These are phyloP conservation scores for Daldinia grandis DNA, from an alignment of 495 filamentous ascomycete genomes.

Conservation along the genomic window DNA sequence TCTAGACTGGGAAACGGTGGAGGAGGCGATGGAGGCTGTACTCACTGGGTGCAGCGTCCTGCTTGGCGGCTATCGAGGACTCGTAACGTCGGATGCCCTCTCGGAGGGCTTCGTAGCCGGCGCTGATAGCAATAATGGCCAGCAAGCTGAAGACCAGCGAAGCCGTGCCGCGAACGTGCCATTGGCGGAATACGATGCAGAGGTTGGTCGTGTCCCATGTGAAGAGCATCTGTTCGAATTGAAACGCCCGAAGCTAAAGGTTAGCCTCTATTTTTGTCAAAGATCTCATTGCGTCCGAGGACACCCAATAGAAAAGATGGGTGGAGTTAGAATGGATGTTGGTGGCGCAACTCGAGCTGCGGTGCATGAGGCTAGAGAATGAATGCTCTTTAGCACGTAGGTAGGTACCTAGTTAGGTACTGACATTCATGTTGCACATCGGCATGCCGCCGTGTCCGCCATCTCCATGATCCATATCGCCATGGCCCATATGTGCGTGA, in stretches of 20 bases:
- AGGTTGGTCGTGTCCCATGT: slow-evolving; percentile 92
- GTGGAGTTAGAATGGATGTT: not conserved
- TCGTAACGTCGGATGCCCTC: slow-evolving; percentile 81
- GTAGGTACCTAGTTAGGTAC: too few species aligned
- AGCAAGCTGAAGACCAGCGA: slow-evolving; percentile 82
- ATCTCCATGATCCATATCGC: slow-evolving; percentile 60
- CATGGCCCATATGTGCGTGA: slow-evolving; percentile 63
- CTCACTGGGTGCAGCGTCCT: slow-evolving; percentile 67
- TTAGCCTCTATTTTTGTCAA: slow-evolving; percentile 4
- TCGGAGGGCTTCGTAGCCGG: slow-evolving; percentile 90
- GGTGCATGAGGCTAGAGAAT: slow-evolving; percentile 21
- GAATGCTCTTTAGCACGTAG: not conserved
- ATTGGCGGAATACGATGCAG: slow-evolving; percentile 92
- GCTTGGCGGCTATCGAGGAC: slow-evolving; percentile 57
- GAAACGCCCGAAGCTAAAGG: slow-evolving; percentile 12
- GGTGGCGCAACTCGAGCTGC: slow-evolving; percentile 12
- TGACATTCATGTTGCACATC: slow-evolving; percentile 85
- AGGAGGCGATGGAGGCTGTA: slow-evolving; percentile 18
- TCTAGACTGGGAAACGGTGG: not conserved
- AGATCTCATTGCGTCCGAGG: slow-evolving; percentile 1
- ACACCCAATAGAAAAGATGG: slow-evolving; percentile 20
- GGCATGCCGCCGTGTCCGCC: slow-evolving; percentile 56
- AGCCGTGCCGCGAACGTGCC: slow-evolving; percentile 78
- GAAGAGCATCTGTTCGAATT: slow-evolving; percentile 83
- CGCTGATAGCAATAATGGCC: slow-evolving; percentile 80